Conservation (phyloP, 78 protist species). For the Tieghemostelium lacteum region DNA sequence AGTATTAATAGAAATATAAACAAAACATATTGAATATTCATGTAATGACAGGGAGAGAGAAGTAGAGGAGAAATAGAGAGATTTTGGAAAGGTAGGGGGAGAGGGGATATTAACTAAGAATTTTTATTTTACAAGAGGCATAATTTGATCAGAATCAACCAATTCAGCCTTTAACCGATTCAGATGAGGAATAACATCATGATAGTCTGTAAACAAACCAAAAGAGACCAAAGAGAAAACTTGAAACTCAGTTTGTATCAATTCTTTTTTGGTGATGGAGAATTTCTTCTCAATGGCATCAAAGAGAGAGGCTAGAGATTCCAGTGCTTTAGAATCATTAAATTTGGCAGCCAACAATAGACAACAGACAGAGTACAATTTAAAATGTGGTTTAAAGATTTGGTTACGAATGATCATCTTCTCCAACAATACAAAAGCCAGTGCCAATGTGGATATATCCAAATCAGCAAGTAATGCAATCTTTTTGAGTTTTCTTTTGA, state of each 20-base stretch:
- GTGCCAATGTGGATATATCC: slow-evolving; percentile 43
- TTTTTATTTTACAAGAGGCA: background rate
- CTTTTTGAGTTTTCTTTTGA: slow-evolving; percentile 50
- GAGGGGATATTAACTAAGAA: no score
- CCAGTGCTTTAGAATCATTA: slow-evolving; percentile 49
- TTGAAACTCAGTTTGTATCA: slow-evolving; percentile 12
- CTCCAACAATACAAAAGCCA: slow-evolving; percentile 30
- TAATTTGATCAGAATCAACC: slow-evolving; percentile 4
- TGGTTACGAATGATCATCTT: slow-evolving; percentile 24
- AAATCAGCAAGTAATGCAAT: slow-evolving; percentile 13
- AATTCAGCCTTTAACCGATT: slow-evolving; percentile 34
- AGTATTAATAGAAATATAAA: no score
- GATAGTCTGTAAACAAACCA: slow-evolving; percentile 27
- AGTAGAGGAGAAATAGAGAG: no score
- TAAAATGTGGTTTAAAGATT: slow-evolving; percentile 22
- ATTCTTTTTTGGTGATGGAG: slow-evolving; percentile 63
- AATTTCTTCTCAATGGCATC: slow-evolving; percentile 46
- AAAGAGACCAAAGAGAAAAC: slow-evolving; percentile 54
- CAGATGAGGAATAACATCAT: slow-evolving; percentile 52
- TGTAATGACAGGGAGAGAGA: no score
- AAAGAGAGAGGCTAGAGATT: slow-evolving; percentile 1
- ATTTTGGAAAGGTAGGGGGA: no score
- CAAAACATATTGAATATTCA: no score
- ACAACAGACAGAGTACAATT: slow-evolving; percentile 23
- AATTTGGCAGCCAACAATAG: slow-evolving; percentile 59